Percentiles rank a stretch among this genome's conserved stretches.
Conservation (phyloP, 805 yeast genomes). For the Starmera amethionina region DNA sequence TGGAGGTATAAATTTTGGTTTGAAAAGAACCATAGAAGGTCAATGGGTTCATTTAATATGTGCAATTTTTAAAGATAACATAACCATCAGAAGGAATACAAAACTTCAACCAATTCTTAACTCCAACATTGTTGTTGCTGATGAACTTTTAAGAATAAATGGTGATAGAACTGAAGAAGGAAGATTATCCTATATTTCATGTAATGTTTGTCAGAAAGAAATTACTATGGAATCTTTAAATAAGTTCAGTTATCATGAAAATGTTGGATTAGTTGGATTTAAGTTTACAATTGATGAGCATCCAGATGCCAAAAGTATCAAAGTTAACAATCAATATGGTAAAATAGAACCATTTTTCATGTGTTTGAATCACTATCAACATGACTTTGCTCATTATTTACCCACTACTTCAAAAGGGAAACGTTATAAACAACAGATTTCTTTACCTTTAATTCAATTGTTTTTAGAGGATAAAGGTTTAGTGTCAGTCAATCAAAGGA, state of each 20-base stretch:
- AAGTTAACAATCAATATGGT: conserved; percentile 23
- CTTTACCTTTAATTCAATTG: conserved; percentile 8
- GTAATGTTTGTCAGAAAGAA: conserved; percentile 54
- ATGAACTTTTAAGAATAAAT: background rate
- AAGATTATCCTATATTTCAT: conserved; percentile 31
- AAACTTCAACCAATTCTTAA: conserved; percentile 40
- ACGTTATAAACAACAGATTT: conserved; percentile 6
- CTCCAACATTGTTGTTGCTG: conserved; percentile 17
- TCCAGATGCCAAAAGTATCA: conserved; percentile 13
- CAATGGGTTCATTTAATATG: conserved; percentile 77
- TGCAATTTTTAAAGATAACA: conserved; percentile 43
- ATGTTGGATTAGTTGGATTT: conserved; percentile 44
- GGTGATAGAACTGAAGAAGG: conserved; percentile 24
- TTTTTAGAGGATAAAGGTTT: conserved; percentile 9
- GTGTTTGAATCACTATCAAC: conserved; percentile 30
- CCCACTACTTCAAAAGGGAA: conserved; percentile 17
- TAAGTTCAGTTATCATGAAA: conserved; percentile 40
- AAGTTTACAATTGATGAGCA: conserved; percentile 12
- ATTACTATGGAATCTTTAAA: conserved; percentile 37
- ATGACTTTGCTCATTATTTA: conserved; percentile 8
- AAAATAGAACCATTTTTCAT: conserved; percentile 32
- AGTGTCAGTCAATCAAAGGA: background rate
- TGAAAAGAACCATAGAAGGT: conserved; percentile 58
- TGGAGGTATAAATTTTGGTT: conserved; percentile 34
- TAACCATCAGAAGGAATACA: conserved; percentile 31